Conservation (phyloP, 73 alveolate species). For the Urostyla sp. region DNA sequence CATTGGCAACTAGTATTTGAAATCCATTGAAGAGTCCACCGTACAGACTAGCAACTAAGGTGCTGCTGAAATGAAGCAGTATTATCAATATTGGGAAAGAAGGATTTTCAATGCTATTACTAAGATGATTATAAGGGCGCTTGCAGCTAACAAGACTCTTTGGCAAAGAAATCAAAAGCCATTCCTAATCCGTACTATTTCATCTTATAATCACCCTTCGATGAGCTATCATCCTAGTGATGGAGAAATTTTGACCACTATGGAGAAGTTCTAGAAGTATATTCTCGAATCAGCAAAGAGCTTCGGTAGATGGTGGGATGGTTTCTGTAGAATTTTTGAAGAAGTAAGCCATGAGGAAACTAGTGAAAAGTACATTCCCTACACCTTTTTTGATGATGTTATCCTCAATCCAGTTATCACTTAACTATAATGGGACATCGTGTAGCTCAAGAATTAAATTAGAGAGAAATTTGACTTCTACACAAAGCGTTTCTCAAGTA, state of each 20-base stretch:
- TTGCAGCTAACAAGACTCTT: slow-evolving; percentile 79
- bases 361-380: slow-evolving; percentile 70
- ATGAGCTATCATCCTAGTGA: slow-evolving; percentile 86
- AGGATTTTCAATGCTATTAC: slow-evolving; percentile 98
- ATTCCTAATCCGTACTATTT: slow-evolving; percentile 76
- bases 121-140: slow-evolving; percentile 95
- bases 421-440: slow-evolving; percentile 58
- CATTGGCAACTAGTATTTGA: slow-evolving; percentile 87
- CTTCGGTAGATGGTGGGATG: slow-evolving; percentile 95
- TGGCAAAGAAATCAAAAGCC: slow-evolving; percentile 77
- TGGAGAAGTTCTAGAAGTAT: slow-evolving; percentile 81
- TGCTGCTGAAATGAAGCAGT: slow-evolving; percentile 95
- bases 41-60: slow-evolving; percentile 90
- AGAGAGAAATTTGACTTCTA: slow-evolving; percentile 65
- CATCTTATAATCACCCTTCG: slow-evolving; percentile 81
- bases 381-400: slow-evolving; percentile 81
- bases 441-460: slow-evolving; percentile 58
- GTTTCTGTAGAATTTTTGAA: slow-evolving; percentile 83
- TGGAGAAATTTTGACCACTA: slow-evolving; percentile 77
- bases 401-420: slow-evolving; percentile 73
- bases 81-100: slow-evolving; percentile 98
- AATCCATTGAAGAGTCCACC: slow-evolving; percentile 97
- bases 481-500: slow-evolving; percentile 65
- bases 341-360: slow-evolving; percentile 74
- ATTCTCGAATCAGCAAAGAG: slow-evolving; percentile 77